Conservation (phyloP, 805 yeast species). For the Suhomyces xylopsoci region DNA sequence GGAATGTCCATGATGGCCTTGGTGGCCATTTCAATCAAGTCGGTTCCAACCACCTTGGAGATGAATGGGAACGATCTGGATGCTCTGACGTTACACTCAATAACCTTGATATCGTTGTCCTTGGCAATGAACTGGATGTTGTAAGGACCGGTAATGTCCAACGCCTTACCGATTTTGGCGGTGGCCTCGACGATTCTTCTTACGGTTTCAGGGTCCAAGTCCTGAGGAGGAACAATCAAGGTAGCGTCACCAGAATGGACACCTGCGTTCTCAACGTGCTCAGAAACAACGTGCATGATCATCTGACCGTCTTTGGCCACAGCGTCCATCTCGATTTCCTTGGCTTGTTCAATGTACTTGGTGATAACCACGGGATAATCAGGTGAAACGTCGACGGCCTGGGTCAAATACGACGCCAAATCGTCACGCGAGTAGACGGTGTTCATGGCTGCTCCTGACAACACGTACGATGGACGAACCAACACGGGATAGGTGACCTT, state of each 20-base stretch:
- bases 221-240: conserved; percentile 94
- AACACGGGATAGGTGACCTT: conserved; percentile 90
- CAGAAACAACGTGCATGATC: conserved; percentile 96
- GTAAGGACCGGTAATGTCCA: conserved; percentile 95
- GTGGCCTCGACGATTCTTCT: conserved; percentile 90
- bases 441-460: conserved; percentile 99
- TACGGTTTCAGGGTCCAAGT: conserved; percentile 87
- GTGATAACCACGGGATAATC: conserved; percentile 98
- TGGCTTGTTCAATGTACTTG: conserved; percentile 93
- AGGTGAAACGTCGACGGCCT: conserved; percentile 96
- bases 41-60: conserved; percentile 95
- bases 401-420: conserved; percentile 78
- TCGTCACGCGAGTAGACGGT: conserved; percentile 90
- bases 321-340: conserved; percentile 98
- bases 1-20: conserved; percentile 90
- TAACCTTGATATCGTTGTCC: conserved; percentile 93
- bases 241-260: conserved; percentile 99
- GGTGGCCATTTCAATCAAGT: conserved; percentile 95
- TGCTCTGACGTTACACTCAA: conserved; percentile 98
- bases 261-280: conserved; percentile 99
- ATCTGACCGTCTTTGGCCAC: conserved; percentile 93
- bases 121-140: conserved; percentile 96
- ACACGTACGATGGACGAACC: conserved; percentile 95
- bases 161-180: conserved; percentile 91
- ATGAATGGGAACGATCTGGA: conserved; percentile 99